A percentile compares a stretch with the other conserved stretches of the same genome.
These are phyloP conservation scores for Coniferiporia sulphurascens DNA, from an alignment of 1,284 basidiomycete genomes.

Conservation along the genomic window DNA sequence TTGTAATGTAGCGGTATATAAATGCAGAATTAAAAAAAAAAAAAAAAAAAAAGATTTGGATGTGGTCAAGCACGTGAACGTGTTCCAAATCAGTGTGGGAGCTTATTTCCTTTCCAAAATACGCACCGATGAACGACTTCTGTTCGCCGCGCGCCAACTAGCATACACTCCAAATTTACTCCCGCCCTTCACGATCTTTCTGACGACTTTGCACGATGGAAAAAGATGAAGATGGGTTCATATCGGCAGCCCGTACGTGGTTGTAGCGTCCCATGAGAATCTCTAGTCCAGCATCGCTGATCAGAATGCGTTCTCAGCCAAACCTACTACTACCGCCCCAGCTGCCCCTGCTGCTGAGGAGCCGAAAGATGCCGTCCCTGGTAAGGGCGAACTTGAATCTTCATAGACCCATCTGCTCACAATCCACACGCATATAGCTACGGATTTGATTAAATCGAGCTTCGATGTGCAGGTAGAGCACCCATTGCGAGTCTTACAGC, in stretches of 20 bases:
- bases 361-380: slow-evolving; percentile 12
- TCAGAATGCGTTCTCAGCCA: slow-evolving; percentile 7
- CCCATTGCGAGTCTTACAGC: neutral
- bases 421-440: slow-evolving; percentile 9
- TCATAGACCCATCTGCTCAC: neutral
- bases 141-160: neutral
- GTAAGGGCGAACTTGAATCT: neutral
- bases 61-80: neutral
- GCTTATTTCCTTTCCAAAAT: neutral
- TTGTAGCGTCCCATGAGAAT: neutral
- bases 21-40: too few relatives aligned
- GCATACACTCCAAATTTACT: slow-evolving; percentile 2
- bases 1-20: too few relatives aligned
- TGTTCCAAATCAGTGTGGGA: neutral
- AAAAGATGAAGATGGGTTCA: slow-evolving; percentile 18
- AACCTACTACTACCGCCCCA: neutral
- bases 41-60: too few relatives aligned
- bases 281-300: neutral
- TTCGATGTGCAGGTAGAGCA: slow-evolving; percentile 23
- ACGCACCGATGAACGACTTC: neutral
- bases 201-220: slow-evolving; percentile 9
- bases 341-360: neutral
- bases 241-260: slow-evolving; percentile 4
- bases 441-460: slow-evolving; percentile 19
- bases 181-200: neutral